phyloP scores from a whole-genome alignment of 257 asterid genomes.

The Lavandula angustifolia region DNA sequence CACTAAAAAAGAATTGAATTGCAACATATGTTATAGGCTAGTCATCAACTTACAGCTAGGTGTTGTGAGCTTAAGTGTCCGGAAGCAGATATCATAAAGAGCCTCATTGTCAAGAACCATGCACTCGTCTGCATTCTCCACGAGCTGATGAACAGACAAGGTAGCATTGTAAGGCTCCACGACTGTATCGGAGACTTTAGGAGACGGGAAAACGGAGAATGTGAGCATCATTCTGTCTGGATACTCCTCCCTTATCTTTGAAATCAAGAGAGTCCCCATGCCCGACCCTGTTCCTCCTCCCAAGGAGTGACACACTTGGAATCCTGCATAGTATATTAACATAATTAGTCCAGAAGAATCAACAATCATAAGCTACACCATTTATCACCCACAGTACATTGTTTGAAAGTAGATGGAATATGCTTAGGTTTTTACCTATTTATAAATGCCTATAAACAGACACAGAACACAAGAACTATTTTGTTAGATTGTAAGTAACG shows the following conservation, averaged over 20 bases:
- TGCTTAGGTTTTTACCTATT: too few species aligned
- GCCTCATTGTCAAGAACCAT: conserved; percentile 38
- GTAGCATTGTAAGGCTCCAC: conserved; percentile 45
- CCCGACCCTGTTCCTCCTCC: conserved; percentile 47
- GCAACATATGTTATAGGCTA: too few species aligned
- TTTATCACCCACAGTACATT: too few species aligned
- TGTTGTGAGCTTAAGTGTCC: conserved; percentile 36
- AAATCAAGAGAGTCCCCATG: conserved; percentile 40
- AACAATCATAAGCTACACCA: too few species aligned
- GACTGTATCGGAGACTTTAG: conserved; percentile 40
- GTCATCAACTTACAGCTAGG: conserved; percentile 46
- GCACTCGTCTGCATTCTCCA: conserved; percentile 42
- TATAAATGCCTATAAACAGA: too few species aligned
- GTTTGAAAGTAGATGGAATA: too few species aligned
- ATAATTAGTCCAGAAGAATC: too few species aligned
- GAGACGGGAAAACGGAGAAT: conserved; percentile 40
- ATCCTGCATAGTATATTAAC: too few species aligned
- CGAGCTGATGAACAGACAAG: conserved; percentile 42
- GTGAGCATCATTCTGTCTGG: conserved; percentile 47
- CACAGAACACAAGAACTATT: too few species aligned
- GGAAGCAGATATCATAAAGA: conserved; percentile 34
- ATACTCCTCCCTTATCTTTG: conserved; percentile 41
- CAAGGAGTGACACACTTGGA: conserved; percentile 43
- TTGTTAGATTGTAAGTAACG: too few species aligned
- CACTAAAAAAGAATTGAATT: too few species aligned